Percentiles rank a stretch among this genome's conserved stretches.
phyloP scores from a whole-genome alignment of 2,329 filamentous ascomycete genomes.

The Fonsecaea multimorphosa region DNA sequence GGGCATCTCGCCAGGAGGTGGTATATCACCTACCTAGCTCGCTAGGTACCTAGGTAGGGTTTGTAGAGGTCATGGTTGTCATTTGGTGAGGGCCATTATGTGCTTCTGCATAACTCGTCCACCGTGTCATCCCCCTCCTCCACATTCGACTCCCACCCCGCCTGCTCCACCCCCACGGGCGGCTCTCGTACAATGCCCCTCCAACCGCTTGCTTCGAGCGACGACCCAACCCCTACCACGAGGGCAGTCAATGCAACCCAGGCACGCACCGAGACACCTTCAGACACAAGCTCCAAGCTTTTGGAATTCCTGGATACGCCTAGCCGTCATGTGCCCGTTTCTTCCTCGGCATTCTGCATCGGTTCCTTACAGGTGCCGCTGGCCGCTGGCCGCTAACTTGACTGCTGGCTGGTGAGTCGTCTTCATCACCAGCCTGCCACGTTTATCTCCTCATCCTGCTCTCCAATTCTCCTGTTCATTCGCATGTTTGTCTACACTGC shows the following conservation, averaged over 20 bases:
- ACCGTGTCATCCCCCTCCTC: background rate
- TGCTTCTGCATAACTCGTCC: background rate
- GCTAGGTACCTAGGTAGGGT: too few species aligned
- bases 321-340: slow-evolving; percentile 13
- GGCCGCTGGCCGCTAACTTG: slow-evolving; percentile 3
- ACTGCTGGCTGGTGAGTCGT: slow-evolving; percentile 2
- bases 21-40: too few species aligned
- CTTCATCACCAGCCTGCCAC: slow-evolving; percentile 17
- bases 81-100: background rate
- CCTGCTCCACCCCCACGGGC: slow-evolving; percentile 24
- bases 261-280: slow-evolving; percentile 2
- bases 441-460: slow-evolving; percentile 16
- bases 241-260: slow-evolving; percentile 16
- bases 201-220: too few species aligned
- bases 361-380: slow-evolving; percentile 15
- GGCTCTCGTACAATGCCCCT: background rate
- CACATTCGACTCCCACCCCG: background rate
- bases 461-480: slow-evolving; percentile 15
- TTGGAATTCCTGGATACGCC: background rate
- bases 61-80: background rate
- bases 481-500: slow-evolving; percentile 8
- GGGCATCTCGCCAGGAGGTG: background rate
- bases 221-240: too few species aligned
- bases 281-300: background rate
- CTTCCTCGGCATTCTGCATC: slow-evolving; percentile 23